A percentile compares a stretch with the other conserved stretches of the same genome.
phyloP scores from a whole-genome alignment of 1,139 yeast genomes.

The Suhomyces taliae region DNA sequence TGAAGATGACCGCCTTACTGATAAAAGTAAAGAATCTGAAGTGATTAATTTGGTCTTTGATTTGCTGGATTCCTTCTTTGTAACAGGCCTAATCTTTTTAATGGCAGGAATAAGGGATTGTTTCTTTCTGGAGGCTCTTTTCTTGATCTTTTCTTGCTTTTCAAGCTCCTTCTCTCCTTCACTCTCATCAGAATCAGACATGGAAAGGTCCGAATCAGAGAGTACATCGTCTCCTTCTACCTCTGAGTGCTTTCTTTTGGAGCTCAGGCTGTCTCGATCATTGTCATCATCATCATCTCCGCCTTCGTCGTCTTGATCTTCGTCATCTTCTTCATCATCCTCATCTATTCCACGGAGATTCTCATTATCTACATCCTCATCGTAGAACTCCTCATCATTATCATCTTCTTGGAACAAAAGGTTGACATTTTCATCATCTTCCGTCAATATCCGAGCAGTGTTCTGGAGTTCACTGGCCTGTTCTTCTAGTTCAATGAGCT shows the following conservation, averaged over 20 bases:
- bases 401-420: constrained; percentile 82
- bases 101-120: constrained; percentile 45
- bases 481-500: constrained; percentile 70
- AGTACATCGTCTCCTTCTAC: constrained; percentile 45
- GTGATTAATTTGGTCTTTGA: constrained; percentile 22
- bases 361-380: constrained; percentile 27
- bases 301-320: constrained; percentile 15
- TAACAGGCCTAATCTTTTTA: constrained; percentile 31
- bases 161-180: constrained; percentile 69
- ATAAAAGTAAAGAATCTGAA: constrained; percentile 50
- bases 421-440: constrained; percentile 73
- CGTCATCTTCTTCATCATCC: constrained; percentile 25
- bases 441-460: constrained; percentile 38
- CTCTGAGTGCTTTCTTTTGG: constrained; percentile 4
- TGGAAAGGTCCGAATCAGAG: constrained; percentile 55
- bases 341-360: constrained; percentile 27
- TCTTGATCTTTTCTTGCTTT: constrained; percentile 46
- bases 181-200: constrained; percentile 54
- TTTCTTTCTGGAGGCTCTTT: constrained; percentile 35
- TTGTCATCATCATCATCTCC: constrained; percentile 26
- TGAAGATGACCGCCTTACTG: constrained; percentile 69
- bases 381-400: constrained; percentile 72
- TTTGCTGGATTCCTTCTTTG: constrained; percentile 15
- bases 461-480: constrained; percentile 35
- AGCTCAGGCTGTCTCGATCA: constrained; percentile 16